These are phyloP conservation scores for Oryza coarctata DNA, from an alignment of 176 grass and related monocot genomes.

Conservation along the genomic window DNA sequence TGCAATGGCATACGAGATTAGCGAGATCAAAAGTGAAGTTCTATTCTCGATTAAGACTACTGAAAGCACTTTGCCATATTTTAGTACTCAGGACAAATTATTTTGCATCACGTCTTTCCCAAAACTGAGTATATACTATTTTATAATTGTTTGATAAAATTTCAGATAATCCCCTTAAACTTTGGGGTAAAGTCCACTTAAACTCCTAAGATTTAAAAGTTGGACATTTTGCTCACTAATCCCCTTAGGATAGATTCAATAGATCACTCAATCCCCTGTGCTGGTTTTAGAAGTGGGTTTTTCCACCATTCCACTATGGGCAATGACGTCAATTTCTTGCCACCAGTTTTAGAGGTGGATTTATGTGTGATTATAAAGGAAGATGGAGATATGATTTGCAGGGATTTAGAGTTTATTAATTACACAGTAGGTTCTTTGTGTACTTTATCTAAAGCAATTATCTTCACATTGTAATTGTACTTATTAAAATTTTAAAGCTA, in stretches of 20 bases:
- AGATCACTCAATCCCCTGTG: background rate
- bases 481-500: conserved; percentile 6
- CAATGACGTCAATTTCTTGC: background rate
- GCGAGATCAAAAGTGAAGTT: conserved; percentile 83
- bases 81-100: background rate
- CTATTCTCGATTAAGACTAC: conserved; percentile 33
- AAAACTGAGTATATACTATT: background rate
- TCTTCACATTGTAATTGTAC: conserved; percentile 5
- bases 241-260: background rate
- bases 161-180: background rate
- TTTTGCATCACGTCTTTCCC: background rate
- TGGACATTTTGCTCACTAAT: background rate
- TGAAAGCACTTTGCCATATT: background rate
- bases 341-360: background rate
- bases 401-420: background rate
- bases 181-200: conserved; percentile 5
- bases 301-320: background rate
- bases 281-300: background rate
- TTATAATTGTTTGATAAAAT: background rate
- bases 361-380: background rate
- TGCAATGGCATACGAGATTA: conserved; percentile 80
- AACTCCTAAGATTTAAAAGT: background rate
- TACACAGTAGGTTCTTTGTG: background rate
- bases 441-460: background rate
- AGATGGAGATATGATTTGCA: background rate